Base-by-base conservation (phyloP, 495 filamentous ascomycete species). In the Hapsidospora chrysogenum region DNA sequence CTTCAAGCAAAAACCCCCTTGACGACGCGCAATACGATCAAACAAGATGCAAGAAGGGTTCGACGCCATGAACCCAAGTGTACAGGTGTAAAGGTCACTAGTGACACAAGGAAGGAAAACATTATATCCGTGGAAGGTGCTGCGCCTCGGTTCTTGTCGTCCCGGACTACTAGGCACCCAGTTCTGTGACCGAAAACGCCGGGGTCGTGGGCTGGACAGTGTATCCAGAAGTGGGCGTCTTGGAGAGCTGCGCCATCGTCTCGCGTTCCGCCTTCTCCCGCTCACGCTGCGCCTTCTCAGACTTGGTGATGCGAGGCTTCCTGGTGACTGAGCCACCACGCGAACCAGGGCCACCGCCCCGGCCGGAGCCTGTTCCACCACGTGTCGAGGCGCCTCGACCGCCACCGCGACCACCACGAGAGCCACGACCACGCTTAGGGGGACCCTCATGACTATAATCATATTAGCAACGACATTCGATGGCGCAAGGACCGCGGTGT, bases 291-390 rank as follows among this genome's bases (percentile, higher is more conserved):
- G 70, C 62, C 54, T 84, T 85, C 54, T 92, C 75, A 20, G 80
- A 74, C 54, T 93, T 95, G 20, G 76, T 80, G 37, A 79, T 72
- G 9, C 87, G 68, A 10, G 80, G 77, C 44, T 89, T 92, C 38
- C 87, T 64, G 18, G 74, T 70, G 3, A 74, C 78, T n/a, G 58
- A 54, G 16, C 83, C 82, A 27, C 85, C 85, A 18, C 84, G 66
- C 10, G 80, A 80, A 2, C 82, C 80, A 2, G 81, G 73, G 3
- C 80, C 78, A 31, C 79, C 76, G 22, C 82, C 60, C 20, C 60
- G 55, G 7, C 68, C 59, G 4, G 49, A 34, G 31, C 65, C 57
- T 15, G 56, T 51, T 20, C 41, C 43, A 17, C 51, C 48, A 49
- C 61, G 35, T 42, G 37, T 50, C 8, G 57, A 44, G 23, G 50